phyloP scores from a whole-genome alignment of 192 early-diverging fungal species.

The Tieghemiomyces parasiticus region DNA sequence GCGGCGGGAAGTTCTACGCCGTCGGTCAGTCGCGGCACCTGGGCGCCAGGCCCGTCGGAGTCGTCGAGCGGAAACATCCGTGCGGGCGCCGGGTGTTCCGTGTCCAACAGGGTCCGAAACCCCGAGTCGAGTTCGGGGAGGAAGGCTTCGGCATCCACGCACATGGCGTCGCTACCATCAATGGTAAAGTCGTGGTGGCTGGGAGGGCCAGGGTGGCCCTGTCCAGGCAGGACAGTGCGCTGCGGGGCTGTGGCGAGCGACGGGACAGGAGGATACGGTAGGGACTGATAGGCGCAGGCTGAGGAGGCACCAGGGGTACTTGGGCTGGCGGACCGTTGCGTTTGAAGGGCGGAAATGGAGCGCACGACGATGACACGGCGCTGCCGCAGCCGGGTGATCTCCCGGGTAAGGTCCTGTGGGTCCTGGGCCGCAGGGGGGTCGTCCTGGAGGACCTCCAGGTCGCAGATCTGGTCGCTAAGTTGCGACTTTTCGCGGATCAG shows the following conservation, averaged over 20 bases:
- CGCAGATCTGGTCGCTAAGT: slow-evolving; percentile 29
- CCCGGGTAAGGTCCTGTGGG: slow-evolving; percentile 12
- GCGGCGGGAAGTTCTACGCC: too few relatives aligned
- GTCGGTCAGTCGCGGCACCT: too few relatives aligned
- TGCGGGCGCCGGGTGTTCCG: background rate
- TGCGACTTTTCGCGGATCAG: slow-evolving; percentile 24
- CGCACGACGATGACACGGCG: slow-evolving; percentile 18
- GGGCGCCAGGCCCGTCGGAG: too few relatives aligned
- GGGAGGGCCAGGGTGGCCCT: too few relatives aligned
- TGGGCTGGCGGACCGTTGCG: background rate
- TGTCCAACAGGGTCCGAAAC: background rate
- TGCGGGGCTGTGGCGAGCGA: background rate
- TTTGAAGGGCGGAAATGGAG: background rate
- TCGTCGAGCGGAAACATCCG: background rate
- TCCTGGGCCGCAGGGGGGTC: slow-evolving; percentile 2
- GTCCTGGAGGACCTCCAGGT: slow-evolving; percentile 28
- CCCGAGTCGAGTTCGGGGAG: background rate
- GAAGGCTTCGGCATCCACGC: too few relatives aligned
- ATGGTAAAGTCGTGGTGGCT: too few relatives aligned
- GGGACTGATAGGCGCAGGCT: too few relatives aligned
- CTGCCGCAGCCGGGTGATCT: slow-evolving; percentile 23
- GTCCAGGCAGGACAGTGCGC: background rate
- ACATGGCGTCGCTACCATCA: too few relatives aligned
- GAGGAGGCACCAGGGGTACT: background rate
- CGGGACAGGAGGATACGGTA: background rate